Base-by-base conservation (phyloP, 805 yeast genomes). In the Ogataea ganodermae region DNA sequence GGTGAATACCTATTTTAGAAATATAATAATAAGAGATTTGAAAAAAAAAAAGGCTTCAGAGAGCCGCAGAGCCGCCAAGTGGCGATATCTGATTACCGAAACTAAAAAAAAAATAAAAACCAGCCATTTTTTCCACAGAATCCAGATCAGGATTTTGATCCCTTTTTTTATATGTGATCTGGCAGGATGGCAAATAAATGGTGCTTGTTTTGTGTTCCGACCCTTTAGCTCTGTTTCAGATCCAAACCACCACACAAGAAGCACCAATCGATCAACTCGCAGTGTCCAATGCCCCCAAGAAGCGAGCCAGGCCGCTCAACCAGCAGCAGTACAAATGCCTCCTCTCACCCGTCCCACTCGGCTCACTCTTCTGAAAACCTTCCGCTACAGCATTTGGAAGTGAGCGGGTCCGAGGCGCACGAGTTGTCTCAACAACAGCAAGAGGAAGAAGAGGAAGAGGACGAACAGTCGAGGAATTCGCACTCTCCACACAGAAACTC, bases 91-190 rank as follows among this genome's bases (percentile, higher is more conserved):
- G 18, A 38, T 8, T 21, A 18, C 24, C 24, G 24, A 17, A 12
- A 33, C 8, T 5, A 23, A 36, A 13, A 27, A 16, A 17, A 26
- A 6, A 23, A 23, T 36, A 38, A 35, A 53, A 48, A 52, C 56
- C 56, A 52, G 57, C 54, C 54, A 53, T 50, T 42, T 44, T 26
- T 38, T 26, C 14, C 22, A 18, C n/a, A 27, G 14, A 27, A 27
- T 13, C 24, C 28, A 26, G 26, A 28, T 18, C 32, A 21, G 44
- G n/a, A 26, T 17, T 33, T 24, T 18, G 42, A 38, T 26, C 42
- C 32, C 23, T 18, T 23, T 23, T 23, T 14, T 23, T 36, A 14
- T 36, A 20, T 36, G 30, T 36, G 40, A 36, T 35, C 38, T 35
- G 38, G 26, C 38, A 20, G 3, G 24, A 13, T 8, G 17, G 24